Evolutionary conservation across 1,284 basidiomycete species (phyloP).

Genomic region (Boletus albobrunnescens): DNA sequence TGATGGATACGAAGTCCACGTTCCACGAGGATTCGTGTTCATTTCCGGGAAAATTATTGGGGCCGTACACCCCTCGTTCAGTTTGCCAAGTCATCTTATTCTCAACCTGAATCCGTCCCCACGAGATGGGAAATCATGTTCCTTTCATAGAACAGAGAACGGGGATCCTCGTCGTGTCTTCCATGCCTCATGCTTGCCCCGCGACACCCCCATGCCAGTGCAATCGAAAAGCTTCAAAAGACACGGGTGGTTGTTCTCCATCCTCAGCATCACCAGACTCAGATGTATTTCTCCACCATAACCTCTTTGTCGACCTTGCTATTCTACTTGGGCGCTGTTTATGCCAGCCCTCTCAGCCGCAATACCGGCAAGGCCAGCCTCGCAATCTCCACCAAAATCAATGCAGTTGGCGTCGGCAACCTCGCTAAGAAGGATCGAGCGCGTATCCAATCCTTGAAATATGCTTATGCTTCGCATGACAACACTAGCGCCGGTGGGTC

Average conservation of each 20-base stretch:
- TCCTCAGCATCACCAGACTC: background rate
- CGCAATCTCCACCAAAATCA: background rate
- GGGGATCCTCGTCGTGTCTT: background rate
- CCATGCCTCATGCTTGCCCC: background rate
- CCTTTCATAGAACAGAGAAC: background rate
- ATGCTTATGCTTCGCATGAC: background rate
- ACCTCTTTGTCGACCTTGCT: background rate
- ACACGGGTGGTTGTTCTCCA: too few species aligned
- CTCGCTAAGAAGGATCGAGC: conserved; percentile 23
- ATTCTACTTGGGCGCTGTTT: background rate
- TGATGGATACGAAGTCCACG: background rate
- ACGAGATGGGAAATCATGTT: background rate
- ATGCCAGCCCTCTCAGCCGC: conserved; percentile 8
- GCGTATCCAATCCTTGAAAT: conserved; percentile 13
- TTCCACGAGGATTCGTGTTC: background rate
- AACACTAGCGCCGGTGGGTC: background rate
- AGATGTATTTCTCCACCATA: background rate
- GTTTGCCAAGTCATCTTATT: too few species aligned
- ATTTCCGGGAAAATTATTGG: background rate
- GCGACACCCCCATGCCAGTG: too few species aligned
- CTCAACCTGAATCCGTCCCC: background rate
- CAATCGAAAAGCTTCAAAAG: background rate
- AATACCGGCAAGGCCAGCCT: conserved; percentile 12
- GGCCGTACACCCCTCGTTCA: too few species aligned
- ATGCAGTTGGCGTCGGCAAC: conserved; percentile 6